phyloP scores from a whole-genome alignment of 805 yeast genomes.

The Teunomyces funiuensis region DNA sequence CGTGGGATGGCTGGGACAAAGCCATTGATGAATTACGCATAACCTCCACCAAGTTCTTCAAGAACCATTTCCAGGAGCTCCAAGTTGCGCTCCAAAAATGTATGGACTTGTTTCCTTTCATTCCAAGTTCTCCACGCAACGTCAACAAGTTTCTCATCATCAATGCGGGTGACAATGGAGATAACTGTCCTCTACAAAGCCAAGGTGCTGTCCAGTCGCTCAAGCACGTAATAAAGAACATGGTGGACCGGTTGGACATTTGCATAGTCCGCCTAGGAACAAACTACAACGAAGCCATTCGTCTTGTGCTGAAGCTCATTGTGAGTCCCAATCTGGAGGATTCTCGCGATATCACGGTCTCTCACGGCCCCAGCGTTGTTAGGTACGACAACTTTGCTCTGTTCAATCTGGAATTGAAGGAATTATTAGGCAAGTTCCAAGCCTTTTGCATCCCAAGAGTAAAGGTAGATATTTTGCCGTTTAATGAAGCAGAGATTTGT shows the following conservation, averaged over 20 bases:
- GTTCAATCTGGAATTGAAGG: conserved; percentile 15
- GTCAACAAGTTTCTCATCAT: conserved; percentile 13
- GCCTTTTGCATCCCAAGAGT: conserved; percentile 23
- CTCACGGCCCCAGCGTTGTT: conserved; percentile 18
- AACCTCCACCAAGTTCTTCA: conserved; percentile 17
- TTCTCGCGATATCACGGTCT: not conserved
- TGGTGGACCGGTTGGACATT: conserved; percentile 21
- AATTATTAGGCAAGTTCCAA: conserved; percentile 15
- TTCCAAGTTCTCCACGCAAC: conserved; percentile 12
- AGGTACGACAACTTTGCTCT: conserved; percentile 19
- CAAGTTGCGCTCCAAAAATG: conserved; percentile 26
- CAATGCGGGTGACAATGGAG: conserved; percentile 2
- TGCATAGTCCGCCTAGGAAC: conserved; percentile 25
- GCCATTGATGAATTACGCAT: conserved; percentile 38
- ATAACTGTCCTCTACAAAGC: not conserved
- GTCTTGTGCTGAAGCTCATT: conserved; percentile 12
- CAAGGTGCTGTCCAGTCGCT: not conserved
- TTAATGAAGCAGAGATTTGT: conserved; percentile 13
- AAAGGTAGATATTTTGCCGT: conserved; percentile 16
- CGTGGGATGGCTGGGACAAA: conserved; percentile 52
- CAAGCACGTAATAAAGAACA: conserved; percentile 7
- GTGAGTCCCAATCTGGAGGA: conserved; percentile 11
- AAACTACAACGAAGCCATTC: conserved; percentile 16
- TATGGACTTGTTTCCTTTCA: conserved; percentile 25
- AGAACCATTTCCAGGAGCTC: conserved; percentile 23